A percentile compares a stretch with the other conserved stretches of the same genome.
phyloP scores from a whole-genome alignment of 495 filamentous ascomycete species.

The Monascus purpureus region DNA sequence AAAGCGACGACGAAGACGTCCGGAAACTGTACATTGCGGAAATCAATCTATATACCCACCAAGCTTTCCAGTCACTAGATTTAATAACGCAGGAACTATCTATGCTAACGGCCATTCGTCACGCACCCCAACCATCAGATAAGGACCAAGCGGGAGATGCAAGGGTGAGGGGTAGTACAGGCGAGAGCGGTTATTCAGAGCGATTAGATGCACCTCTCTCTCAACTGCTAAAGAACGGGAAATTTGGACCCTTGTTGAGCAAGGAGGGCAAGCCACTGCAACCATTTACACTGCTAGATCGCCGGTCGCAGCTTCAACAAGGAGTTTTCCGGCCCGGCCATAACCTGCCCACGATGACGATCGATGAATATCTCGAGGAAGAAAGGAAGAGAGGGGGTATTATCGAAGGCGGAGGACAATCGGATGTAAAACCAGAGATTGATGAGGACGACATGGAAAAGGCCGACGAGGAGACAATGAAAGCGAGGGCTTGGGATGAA shows the following conservation, averaged over 20 bases:
- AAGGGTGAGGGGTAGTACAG: slow-evolving; percentile 26
- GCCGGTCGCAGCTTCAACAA: slow-evolving; percentile 57
- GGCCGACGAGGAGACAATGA: slow-evolving; percentile 80
- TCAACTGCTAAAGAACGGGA: slow-evolving; percentile 35
- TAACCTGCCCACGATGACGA: slow-evolving; percentile 91
- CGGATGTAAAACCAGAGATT: slow-evolving; percentile 49
- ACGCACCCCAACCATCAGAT: slow-evolving; percentile 15
- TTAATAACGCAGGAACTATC: slow-evolving; percentile 69
- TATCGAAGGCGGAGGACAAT: slow-evolving; percentile 75
- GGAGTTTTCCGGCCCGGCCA: slow-evolving; percentile 87
- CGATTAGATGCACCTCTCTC: slow-evolving; percentile 54
- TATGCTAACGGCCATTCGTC: slow-evolving; percentile 61
- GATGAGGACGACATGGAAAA: slow-evolving; percentile 83
- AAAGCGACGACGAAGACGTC: slow-evolving; percentile 64
- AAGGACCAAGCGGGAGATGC: slow-evolving; percentile 30
- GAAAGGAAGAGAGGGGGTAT: slow-evolving; percentile 78
- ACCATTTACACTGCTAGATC: slow-evolving; percentile 78
- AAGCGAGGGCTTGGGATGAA: slow-evolving; percentile 92
- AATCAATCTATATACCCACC: slow-evolving; percentile 56
- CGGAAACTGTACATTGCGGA: slow-evolving; percentile 67
- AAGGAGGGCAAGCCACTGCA: slow-evolving; percentile 73
- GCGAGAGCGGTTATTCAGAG: slow-evolving; percentile 48
- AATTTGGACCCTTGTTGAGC: slow-evolving; percentile 64
- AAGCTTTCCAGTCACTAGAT: slow-evolving; percentile 75
- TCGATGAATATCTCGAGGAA: slow-evolving; percentile 94